Evolutionary conservation across 75 land plant genomes (phyloP).

Genomic region (Pinus taeda): DNA sequence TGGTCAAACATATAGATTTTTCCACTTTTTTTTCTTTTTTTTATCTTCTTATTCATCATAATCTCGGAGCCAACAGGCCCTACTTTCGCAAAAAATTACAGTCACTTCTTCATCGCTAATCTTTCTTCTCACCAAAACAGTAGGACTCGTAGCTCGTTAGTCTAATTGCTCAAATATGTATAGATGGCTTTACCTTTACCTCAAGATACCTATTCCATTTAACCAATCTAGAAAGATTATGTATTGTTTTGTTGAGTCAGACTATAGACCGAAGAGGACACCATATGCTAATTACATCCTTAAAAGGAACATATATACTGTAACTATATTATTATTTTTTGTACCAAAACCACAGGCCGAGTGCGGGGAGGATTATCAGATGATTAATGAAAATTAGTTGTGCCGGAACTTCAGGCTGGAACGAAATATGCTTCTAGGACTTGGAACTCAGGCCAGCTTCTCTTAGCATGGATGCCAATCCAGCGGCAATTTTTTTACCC

Average conservation of each 20-base stretch:
- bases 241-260: slow-evolving; percentile 1
- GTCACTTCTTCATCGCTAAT: slow-evolving; percentile 8
- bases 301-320: too few relatives aligned
- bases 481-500: slow-evolving; percentile 34
- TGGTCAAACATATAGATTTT: too few relatives aligned
- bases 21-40: too few relatives aligned
- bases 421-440: not conserved
- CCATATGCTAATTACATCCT: not conserved
- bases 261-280: slow-evolving; percentile 8
- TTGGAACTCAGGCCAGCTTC: slow-evolving; percentile 20
- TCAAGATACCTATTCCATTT: not conserved
- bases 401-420: too few relatives aligned
- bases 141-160: not conserved
- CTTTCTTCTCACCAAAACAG: slow-evolving; percentile 6
- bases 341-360: too few relatives aligned
- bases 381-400: too few relatives aligned
- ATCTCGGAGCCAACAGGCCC: slow-evolving; percentile 2
- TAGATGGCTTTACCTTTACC: not conserved
- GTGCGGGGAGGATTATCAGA: too few relatives aligned
- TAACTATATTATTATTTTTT: too few relatives aligned
- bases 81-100: slow-evolving; percentile 7
- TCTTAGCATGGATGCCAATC: slow-evolving; percentile 51
- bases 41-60: too few relatives aligned
- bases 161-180: not conserved
- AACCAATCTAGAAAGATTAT: too few relatives aligned